Evolutionary conservation across 1,284 basidiomycete species (phyloP).

Genomic region (Trametes hirsuta): DNA sequence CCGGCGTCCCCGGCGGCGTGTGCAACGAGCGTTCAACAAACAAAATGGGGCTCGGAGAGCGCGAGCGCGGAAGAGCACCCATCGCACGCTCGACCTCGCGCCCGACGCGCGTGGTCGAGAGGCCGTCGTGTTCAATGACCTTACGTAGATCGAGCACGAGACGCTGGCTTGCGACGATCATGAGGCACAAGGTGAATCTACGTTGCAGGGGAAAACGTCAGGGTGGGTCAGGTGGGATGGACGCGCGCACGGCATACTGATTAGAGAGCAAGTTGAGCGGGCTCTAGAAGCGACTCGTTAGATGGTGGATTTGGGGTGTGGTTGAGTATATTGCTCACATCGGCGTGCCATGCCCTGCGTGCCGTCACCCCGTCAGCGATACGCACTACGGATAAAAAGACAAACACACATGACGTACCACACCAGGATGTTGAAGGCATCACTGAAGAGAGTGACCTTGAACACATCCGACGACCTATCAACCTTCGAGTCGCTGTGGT

Average conservation of each 20-base stretch:
- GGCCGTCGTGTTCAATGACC: conserved; percentile 15
- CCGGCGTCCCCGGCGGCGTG: not conserved
- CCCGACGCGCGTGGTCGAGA: conserved; percentile 25
- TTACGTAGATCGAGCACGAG: conserved; percentile 29
- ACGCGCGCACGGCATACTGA: not conserved
- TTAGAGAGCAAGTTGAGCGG: conserved; percentile 22
- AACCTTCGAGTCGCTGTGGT: no score
- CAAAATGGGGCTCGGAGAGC: conserved; percentile 19
- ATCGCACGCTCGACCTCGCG: conserved; percentile 26
- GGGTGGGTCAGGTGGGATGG: no score
- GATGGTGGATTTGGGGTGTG: not conserved
- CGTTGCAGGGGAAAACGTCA: not conserved
- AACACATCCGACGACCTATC: not conserved
- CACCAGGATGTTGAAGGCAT: conserved; percentile 23
- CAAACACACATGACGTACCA: conserved; percentile 14
- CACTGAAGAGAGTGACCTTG: conserved; percentile 17
- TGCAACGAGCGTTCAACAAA: conserved; percentile 8
- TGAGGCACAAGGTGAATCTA: conserved; percentile 26
- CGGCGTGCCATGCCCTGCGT: conserved; percentile 12
- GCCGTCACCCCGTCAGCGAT: not conserved
- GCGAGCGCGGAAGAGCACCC: conserved; percentile 15
- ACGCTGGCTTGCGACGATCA: conserved; percentile 26
- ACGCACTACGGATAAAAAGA: no score
- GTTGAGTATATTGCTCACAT: conserved; percentile 3
- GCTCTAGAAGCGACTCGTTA: conserved; percentile 4